Conservation (phyloP, 441 rosid species). For the Jatropha multifida region DNA sequence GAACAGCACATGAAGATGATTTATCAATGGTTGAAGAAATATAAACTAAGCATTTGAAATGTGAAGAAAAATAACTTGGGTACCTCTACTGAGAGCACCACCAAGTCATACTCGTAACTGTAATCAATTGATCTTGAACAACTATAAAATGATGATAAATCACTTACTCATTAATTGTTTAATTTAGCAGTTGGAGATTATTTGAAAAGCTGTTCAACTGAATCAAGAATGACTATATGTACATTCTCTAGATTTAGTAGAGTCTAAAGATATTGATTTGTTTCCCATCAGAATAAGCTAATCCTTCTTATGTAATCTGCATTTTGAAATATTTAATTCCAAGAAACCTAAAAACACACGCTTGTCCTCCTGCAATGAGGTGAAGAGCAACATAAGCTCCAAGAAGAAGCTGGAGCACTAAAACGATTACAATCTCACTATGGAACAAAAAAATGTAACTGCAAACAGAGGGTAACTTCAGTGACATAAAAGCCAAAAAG, state of each 20-base stretch:
- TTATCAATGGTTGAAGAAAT: background rate
- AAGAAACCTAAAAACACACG: background rate
- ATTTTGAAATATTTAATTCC: background rate
- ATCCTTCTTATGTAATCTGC: background rate
- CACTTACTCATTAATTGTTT: background rate
- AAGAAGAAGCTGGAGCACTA: background rate
- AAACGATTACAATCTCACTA: background rate
- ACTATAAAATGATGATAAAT: background rate
- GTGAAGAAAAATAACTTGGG: background rate
- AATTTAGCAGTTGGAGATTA: background rate
- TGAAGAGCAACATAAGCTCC: conserved; percentile 6
- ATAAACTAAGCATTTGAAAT: background rate
- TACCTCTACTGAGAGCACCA: background rate
- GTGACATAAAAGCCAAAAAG: background rate
- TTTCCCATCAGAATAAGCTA: background rate
- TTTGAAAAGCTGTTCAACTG: background rate
- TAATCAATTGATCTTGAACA: background rate
- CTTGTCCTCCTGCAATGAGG: background rate
- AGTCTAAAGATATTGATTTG: background rate
- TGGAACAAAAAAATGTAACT: background rate
- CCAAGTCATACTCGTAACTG: background rate
- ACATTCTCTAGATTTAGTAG: background rate
- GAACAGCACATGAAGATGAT: background rate
- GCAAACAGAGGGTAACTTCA: background rate
- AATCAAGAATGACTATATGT: background rate